phyloP scores from a whole-genome alignment of 345 rosid species.

The Erysimum cheiranthoides region DNA sequence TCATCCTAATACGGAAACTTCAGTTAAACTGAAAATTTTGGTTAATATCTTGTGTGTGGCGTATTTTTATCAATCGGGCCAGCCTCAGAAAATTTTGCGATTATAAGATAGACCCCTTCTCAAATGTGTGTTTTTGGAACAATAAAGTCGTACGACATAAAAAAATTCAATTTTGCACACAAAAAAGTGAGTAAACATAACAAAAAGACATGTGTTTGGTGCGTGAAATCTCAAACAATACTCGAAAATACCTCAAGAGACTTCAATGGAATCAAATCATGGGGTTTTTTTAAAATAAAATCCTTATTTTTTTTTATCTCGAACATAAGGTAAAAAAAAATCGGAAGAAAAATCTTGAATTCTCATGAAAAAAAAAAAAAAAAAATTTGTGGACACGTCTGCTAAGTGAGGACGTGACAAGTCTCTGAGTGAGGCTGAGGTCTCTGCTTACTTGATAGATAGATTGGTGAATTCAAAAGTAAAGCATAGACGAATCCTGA shows the following conservation, averaged over 20 bases:
- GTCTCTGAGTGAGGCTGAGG: conserved; percentile 13
- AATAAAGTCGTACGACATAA: not conserved
- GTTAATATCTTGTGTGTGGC: not conserved
- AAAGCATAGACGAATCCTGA: conserved; percentile 24
- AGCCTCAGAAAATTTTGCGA: not conserved
- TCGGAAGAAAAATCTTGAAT: not conserved
- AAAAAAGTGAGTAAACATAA: not conserved
- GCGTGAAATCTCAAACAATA: not conserved
- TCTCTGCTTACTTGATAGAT: conserved; percentile 13
- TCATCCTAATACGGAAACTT: not conserved
- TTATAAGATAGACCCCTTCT: not conserved
- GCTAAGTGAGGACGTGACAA: conserved; percentile 17
- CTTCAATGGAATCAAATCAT: not conserved
- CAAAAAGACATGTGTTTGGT: not conserved
- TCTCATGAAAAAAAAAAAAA: not conserved
- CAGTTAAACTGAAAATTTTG: not conserved
- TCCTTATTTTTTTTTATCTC: not conserved
- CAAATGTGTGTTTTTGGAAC: not conserved
- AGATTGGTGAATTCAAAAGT: conserved; percentile 25
- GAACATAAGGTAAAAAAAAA: not conserved
- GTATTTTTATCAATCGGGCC: not conserved
- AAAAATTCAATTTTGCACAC: no score
- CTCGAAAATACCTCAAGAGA: not conserved
- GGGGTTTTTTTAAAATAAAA: no score
- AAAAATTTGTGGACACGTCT: conserved; percentile 11